These are phyloP conservation scores for Pyrenochaeta sp. DNA, from an alignment of 2,329 filamentous ascomycete species.

Conservation along the genomic window DNA sequence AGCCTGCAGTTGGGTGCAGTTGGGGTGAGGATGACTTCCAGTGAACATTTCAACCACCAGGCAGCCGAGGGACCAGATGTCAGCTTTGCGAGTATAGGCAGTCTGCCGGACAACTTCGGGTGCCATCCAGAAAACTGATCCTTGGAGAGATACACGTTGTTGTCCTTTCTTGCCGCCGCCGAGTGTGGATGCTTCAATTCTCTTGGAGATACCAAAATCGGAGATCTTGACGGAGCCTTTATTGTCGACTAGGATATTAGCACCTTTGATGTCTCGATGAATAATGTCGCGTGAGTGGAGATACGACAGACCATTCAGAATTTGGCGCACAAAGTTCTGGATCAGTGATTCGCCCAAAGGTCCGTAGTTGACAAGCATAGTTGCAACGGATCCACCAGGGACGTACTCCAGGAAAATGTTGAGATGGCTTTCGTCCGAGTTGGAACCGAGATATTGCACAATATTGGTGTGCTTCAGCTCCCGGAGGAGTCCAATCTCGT, in stretches of 20 bases:
- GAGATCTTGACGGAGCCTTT: constrained; percentile 99
- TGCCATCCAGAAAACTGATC: constrained; percentile 99
- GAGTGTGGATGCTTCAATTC: constrained; percentile 89
- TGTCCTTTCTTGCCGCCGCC: constrained; percentile 41
- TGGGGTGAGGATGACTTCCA: constrained; percentile 92
- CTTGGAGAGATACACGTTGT: constrained; percentile 79
- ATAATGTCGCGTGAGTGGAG: constrained; percentile 95
- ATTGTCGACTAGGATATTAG: constrained; percentile 98
- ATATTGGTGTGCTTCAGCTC: constrained; percentile 97
- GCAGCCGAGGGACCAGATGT: constrained; percentile 98
- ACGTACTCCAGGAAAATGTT: constrained; percentile 99
- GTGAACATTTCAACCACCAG: constrained; percentile 99
- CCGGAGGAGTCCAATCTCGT: constrained; percentile 91
- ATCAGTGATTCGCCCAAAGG: constrained; percentile 92
- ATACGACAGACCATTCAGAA: constrained; percentile 89
- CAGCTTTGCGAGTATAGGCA: constrained; percentile 95
- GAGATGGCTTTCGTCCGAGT: constrained; percentile 86
- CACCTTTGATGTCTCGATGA: constrained; percentile 98
- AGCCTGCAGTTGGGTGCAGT: constrained; percentile 95
- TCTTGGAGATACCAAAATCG: constrained; percentile 98
- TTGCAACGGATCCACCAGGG: constrained; percentile 94
- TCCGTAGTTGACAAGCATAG: constrained; percentile 98
- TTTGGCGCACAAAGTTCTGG: constrained; percentile 95
- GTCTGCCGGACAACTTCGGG: constrained; percentile 98
- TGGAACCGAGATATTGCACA: constrained; percentile 96